Conservation (phyloP, 257 asterid species). For the Jacaranda copaia region DNA sequence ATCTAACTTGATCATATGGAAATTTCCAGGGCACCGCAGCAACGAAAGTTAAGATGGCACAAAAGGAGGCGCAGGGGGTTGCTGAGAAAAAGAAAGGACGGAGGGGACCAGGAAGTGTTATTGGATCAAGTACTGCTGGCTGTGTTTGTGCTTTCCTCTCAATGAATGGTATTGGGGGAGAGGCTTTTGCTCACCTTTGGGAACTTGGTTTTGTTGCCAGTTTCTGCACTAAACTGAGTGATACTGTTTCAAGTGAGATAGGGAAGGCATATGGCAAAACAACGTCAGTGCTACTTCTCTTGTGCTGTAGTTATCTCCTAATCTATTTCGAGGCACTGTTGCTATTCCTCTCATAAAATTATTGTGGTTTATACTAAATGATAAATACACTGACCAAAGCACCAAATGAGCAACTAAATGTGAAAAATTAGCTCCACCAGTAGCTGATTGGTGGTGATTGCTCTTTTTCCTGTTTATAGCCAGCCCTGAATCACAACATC, state of each 20-base stretch:
- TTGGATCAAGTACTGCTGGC: slow-evolving; percentile 78
- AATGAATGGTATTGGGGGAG: slow-evolving; percentile 59
- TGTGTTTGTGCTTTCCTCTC: slow-evolving; percentile 68
- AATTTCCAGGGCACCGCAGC: slow-evolving; percentile 65
- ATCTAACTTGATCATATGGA: slow-evolving; percentile 13
- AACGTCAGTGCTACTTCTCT: slow-evolving; percentile 56
- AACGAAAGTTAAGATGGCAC: slow-evolving; percentile 74
- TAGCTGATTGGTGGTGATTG: not conserved
- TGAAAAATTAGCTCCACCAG: not conserved
- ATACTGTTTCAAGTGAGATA: slow-evolving; percentile 76
- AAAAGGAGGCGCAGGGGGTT: slow-evolving; percentile 77
- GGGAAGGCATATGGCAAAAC: slow-evolving; percentile 77
- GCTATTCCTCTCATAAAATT: not conserved
- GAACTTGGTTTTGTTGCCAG: slow-evolving; percentile 72
- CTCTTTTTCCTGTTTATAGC: not conserved
- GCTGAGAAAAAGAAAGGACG: slow-evolving; percentile 77
- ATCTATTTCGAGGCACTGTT: not conserved
- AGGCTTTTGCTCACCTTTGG: slow-evolving; percentile 59
- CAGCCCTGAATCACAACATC: not conserved
- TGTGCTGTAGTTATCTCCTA: slow-evolving; percentile 10
- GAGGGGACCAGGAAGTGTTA: slow-evolving; percentile 77
- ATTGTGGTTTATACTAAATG: not conserved
- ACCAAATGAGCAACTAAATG: not conserved
- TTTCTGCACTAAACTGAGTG: slow-evolving; percentile 76
- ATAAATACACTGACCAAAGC: not conserved